Evolutionary conservation across 192 early-diverging fungal species (phyloP), one percentile per base, ranked within the genome.

Genomic region (Backusella circina): DNA sequence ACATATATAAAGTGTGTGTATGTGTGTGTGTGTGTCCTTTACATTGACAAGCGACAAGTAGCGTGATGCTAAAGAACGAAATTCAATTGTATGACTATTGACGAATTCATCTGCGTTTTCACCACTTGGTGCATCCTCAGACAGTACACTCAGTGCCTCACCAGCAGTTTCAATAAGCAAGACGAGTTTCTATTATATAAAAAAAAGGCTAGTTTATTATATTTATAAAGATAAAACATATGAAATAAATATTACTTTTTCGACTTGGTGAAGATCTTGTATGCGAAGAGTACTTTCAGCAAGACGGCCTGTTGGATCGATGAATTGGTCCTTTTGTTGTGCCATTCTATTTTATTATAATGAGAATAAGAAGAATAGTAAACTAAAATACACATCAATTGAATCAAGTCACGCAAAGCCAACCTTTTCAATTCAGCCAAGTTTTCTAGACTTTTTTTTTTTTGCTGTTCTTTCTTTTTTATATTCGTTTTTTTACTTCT

Each of bases 1-100:
- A 37, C 36, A 38, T n/a, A n/a, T n/a, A n/a, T n/a, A n/a, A n/a
- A n/a, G n/a, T n/a, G n/a, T n/a, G n/a, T n/a, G n/a, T n/a, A n/a
- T 33, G 2, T 33, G 41, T 16, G 1, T 35, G 33, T 35, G 8
- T 33, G 6, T 67, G 32, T 23, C 32, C 33, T 35, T 26, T 77
- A 72, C 76, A 69, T 78, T 78, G 33, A 78, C 39, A 30, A 78
- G 41, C 7, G 77, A 69, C 13, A 78, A 78, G 18, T 78, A 78
- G 30, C 72, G 38, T 2, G 28, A 21, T 15, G 72, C 77, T 41
- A 78, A 36, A 28, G 67, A 18, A 35, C 28, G 64, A 26, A 78
- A 78, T 2, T 51, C 39, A 21, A 12, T 30, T 2, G 37, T 68
- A 18, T 50, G 72, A 1, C 69, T 33, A 16, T 9, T 31, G 21